A percentile compares a stretch with the other conserved stretches of the same genome.
Evolutionary conservation across 2,329 filamentous ascomycete genomes (phyloP).

Genomic region (Arthrobotrys musiformis): DNA sequence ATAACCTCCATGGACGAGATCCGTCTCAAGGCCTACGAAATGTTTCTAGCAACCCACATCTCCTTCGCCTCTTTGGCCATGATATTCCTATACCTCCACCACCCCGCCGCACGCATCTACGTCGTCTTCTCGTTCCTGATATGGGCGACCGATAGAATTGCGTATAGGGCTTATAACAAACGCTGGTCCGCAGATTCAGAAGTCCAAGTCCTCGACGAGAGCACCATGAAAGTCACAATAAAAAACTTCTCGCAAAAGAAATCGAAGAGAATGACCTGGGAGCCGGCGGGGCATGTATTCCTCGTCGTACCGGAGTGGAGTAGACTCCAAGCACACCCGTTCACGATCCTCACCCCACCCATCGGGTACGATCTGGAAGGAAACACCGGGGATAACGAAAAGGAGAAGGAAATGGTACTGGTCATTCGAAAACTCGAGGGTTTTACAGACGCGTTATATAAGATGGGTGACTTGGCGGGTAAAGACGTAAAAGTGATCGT

Average conservation of each 20-base stretch:
- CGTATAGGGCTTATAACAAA: constrained; percentile 62
- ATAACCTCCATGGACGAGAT: constrained; percentile 68
- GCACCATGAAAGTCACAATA: constrained; percentile 22
- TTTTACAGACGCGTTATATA: constrained; percentile 65
- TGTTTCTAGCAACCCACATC: constrained; percentile 71
- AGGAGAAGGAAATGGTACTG: constrained; percentile 62
- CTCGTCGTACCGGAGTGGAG: constrained; percentile 70
- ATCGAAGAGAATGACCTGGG: constrained; percentile 63
- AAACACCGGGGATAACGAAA: not conserved
- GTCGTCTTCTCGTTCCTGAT: constrained; percentile 68
- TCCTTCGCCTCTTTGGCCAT: constrained; percentile 69
- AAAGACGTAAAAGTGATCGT: constrained; percentile 66
- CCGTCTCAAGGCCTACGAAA: constrained; percentile 71
- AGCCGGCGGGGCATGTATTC: constrained; percentile 73
- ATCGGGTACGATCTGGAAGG: constrained; percentile 60
- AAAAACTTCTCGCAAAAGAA: constrained; percentile 17
- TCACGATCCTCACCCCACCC: constrained; percentile 73
- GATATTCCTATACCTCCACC: constrained; percentile 71
- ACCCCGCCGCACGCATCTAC: constrained; percentile 67
- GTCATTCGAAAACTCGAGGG: constrained; percentile 71
- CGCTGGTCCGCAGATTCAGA: constrained; percentile 23
- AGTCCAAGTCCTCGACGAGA: constrained; percentile 33
- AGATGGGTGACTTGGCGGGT: constrained; percentile 2
- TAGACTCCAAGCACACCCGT: constrained; percentile 72
- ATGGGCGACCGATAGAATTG: constrained; percentile 69